Conservation (phyloP, 179 eudicot species). For the Actinidia chinensis region DNA sequence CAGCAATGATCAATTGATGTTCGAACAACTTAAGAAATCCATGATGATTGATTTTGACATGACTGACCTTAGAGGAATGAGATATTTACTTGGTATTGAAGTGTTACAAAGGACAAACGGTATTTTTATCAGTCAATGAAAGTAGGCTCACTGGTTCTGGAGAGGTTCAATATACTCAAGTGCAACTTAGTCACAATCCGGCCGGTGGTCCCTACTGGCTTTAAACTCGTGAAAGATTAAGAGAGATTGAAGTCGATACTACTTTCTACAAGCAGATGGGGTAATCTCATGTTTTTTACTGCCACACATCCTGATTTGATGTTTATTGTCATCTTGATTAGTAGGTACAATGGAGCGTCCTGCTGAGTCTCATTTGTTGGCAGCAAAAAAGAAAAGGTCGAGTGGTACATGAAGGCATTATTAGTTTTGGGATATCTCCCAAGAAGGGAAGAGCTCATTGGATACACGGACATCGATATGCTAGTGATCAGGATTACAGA, state of each 20-base stretch:
- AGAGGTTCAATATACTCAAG: neutral
- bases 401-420: no score
- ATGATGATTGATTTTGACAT: conserved; percentile 7
- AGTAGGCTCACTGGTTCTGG: neutral
- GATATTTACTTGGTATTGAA: neutral
- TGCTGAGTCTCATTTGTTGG: neutral
- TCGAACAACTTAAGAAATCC: neutral
- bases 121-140: neutral
- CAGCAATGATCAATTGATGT: neutral
- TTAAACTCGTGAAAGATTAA: neutral
- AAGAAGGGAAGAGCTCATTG: neutral
- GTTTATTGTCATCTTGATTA: neutral
- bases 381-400: neutral
- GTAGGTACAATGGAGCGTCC: neutral
- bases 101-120: neutral
- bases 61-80: neutral
- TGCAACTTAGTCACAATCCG: neutral
- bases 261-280: neutral
- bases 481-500: neutral
- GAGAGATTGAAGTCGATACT: neutral
- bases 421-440: neutral
- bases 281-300: neutral
- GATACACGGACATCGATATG: neutral
- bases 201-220: neutral
- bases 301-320: neutral